Evolutionary conservation across 1,284 basidiomycete genomes (phyloP), one percentile per base, ranked within the genome.

Genomic region (Xerocomus nothofagi): DNA sequence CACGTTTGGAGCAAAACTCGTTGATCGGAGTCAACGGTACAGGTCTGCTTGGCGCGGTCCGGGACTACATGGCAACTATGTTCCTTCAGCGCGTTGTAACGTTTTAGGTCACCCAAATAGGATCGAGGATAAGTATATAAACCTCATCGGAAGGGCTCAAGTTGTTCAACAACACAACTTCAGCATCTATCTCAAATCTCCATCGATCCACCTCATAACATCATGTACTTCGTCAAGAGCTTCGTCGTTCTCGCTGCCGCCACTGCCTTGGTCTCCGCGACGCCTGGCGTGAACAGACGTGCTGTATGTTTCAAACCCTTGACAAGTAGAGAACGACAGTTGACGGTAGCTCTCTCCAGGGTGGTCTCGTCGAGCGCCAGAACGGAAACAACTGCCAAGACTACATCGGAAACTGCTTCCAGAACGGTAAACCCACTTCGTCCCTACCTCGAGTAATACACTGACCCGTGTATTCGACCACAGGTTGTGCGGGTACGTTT

Each of bases 401-500:
- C 20, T 17, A 29, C 26, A 5, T 39, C 8, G 51, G 44, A 17
- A 2, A 54, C 33, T 55, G 44, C 18, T 36, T 23, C 21, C 0
- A 8, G 18, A 34, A 41, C 14, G 33, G 54, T 44, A 39, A 37
- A 15, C n/a, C 3, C 6, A 12, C 14, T 3, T 32, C 9, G 7
- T 14, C 21, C 1, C 11, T 9, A 11, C 7, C 6, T 4, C 6
- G 1, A 36, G 7, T 12, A 2, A 9, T 29, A 12, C n/a, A 4
- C 20, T 44, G 2, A 55, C 11, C 15, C 7, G 14, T 1, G 0
- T 20, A 14, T 32, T 55, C 14, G 20, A 44, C 15, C 15, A 27
- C 24, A 58, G 54, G 15, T 14, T 57, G 56, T 4, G 6, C 2
- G 3, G 26, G 38, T 18, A 10, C 1, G 12, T 55, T 57, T 26